Percentiles rank a stretch among this genome's conserved stretches.
Evolutionary conservation across 768 basidiomycete genomes (phyloP).

Genomic region (Tulasnella sp.): DNA sequence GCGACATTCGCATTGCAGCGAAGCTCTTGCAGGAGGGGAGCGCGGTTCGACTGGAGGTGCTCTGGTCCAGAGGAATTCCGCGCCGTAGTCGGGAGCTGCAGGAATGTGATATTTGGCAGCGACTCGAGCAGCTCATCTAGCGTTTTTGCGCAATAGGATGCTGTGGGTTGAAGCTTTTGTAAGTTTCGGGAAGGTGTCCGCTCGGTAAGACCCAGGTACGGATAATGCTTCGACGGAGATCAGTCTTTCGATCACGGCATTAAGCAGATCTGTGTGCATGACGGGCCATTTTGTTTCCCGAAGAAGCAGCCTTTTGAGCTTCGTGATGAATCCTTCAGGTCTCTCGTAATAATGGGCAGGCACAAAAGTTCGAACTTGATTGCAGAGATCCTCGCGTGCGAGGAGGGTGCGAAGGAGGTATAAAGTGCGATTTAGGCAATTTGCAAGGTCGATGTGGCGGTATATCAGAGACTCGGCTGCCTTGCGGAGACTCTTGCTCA

Average conservation of each 20-base stretch:
- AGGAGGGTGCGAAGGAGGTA: not conserved
- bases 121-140: not conserved
- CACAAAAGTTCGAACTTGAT: not conserved
- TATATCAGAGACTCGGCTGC: not conserved
- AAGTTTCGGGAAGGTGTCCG: not conserved
- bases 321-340: not conserved
- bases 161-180: not conserved
- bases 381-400: not conserved
- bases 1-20: not conserved
- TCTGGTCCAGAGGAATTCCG: not conserved
- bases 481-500: not conserved
- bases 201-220: not conserved
- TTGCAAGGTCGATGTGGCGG: not conserved
- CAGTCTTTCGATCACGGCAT: not conserved
- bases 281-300: too few relatives aligned
- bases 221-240: not conserved
- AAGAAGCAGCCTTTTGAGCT: too few relatives aligned
- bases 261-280: not conserved
- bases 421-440: not conserved
- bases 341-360: not conserved
- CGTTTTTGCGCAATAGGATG: not conserved
- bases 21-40: not conserved
- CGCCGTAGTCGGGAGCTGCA: not conserved
- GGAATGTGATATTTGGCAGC: not conserved
- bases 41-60: not conserved